A percentile compares a stretch with the other conserved stretches of the same genome.
phyloP scores from a whole-genome alignment of 2,329 filamentous ascomycete species.

The Ramularia collo-cygni region DNA sequence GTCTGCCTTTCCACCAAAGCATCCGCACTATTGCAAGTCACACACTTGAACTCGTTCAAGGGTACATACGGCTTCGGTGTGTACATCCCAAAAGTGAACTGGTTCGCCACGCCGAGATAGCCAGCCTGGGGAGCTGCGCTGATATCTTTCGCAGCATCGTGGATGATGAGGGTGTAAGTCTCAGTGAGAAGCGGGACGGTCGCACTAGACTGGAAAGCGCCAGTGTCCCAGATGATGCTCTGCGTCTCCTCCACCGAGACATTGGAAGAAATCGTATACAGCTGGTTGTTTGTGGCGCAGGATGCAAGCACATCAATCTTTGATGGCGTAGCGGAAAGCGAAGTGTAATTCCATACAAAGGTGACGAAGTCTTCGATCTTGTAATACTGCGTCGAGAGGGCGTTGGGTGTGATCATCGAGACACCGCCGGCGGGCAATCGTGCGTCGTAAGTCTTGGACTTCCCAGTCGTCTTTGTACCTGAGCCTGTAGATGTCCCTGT shows the following conservation, averaged over 20 bases:
- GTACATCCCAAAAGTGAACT: conserved; percentile 59
- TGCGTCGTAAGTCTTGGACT: conserved; percentile 43
- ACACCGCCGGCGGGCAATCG: conserved; percentile 53
- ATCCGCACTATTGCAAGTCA: conserved; percentile 51
- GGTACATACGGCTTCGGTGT: conserved; percentile 45
- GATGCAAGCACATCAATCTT: conserved; percentile 56
- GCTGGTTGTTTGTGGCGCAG: conserved; percentile 51
- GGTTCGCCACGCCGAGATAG: conserved; percentile 46
- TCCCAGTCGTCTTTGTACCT: conserved; percentile 16
- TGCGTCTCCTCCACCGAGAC: conserved; percentile 43
- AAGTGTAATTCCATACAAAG: conserved; percentile 65
- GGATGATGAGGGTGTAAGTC: conserved; percentile 58
- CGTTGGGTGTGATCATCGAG: conserved; percentile 54
- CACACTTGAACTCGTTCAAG: conserved; percentile 41
- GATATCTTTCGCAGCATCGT: conserved; percentile 50
- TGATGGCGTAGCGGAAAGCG: conserved; percentile 51
- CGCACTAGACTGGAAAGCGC: conserved; percentile 43
- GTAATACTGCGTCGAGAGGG: conserved; percentile 49
- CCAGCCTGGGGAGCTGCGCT: conserved; percentile 49
- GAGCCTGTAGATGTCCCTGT: conserved; percentile 15
- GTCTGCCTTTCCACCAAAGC: conserved; percentile 49
- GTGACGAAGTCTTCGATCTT: conserved; percentile 58
- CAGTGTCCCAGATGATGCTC: conserved; percentile 55
- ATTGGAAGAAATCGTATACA: conserved; percentile 57
- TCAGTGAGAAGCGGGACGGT: conserved; percentile 49